Evolutionary conservation across 306 rosid genomes (phyloP).

Genomic region (Vicia villosa): DNA sequence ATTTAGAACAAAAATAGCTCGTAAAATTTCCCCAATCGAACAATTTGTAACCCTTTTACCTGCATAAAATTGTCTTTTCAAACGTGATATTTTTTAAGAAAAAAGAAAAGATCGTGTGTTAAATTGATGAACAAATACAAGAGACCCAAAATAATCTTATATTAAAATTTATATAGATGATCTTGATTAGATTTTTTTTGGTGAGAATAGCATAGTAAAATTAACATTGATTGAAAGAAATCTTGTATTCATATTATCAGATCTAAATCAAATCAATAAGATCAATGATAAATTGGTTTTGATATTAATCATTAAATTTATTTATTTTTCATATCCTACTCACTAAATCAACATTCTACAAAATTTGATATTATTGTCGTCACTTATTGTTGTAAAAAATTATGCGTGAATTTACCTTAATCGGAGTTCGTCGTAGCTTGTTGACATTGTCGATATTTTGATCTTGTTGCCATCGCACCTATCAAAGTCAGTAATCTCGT

Average conservation of each 20-base stretch:
- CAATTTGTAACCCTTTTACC: too few species aligned
- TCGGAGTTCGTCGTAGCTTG: neutral
- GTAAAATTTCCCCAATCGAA: too few species aligned
- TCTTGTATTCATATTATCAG: neutral
- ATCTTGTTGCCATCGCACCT: too few species aligned
- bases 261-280: neutral
- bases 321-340: neutral
- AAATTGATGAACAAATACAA: neutral
- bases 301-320: neutral
- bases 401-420: neutral
- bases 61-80: neutral
- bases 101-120: neutral
- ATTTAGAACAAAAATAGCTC: too few species aligned
- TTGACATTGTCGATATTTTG: neutral
- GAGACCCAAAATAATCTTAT: neutral
- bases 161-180: neutral
- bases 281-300: neutral
- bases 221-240: neutral
- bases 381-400: neutral
- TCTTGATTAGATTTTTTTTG: neutral
- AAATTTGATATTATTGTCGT: neutral
- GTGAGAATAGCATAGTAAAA: neutral
- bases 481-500: neutral
- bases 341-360: neutral
- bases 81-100: neutral